Percentiles rank a stretch among this genome's conserved stretches.
Evolutionary conservation across 768 basidiomycete genomes (phyloP).

Genomic region (Zangia roseola): DNA sequence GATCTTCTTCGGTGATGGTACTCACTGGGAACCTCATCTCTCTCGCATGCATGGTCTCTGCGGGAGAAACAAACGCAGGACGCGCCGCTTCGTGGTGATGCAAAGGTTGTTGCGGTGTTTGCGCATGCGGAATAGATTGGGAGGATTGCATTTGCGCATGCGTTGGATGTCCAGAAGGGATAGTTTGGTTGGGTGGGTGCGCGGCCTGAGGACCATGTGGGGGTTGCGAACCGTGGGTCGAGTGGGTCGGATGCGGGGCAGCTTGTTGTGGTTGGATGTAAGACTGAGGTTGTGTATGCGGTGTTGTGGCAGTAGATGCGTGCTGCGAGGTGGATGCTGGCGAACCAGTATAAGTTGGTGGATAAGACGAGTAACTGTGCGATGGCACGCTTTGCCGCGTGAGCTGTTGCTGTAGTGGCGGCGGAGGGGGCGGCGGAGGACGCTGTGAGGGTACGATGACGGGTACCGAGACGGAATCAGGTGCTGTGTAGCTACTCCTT

Average conservation of each 20-base stretch:
- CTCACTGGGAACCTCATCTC: constrained; percentile 16
- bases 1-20: constrained; percentile 17
- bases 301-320: constrained; percentile 1
- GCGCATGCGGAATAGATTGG: constrained; percentile 28
- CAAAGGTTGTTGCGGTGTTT: constrained; percentile 26
- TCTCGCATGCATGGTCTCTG: constrained; percentile 29
- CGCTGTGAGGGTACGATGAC: constrained; percentile 20
- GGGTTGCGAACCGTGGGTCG: constrained; percentile 13
- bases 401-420: constrained; percentile 18
- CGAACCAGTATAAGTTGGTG: constrained; percentile 15
- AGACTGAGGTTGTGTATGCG: constrained; percentile 30
- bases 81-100: constrained; percentile 24
- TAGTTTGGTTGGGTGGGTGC: constrained; percentile 14
- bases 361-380: constrained; percentile 18
- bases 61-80: constrained; percentile 28
- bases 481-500: constrained; percentile 11
- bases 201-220: constrained; percentile 15
- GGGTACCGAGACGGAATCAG: constrained; percentile 17
- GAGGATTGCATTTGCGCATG: constrained; percentile 25
- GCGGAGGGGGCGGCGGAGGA: constrained; percentile 5
- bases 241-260: constrained; percentile 9
- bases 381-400: constrained; percentile 19
- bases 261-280: constrained; percentile 13
- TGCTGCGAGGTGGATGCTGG: constrained; percentile 19
- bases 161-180: constrained; percentile 12